Evolutionary conservation across 1,284 basidiomycete species (phyloP), one percentile per base, ranked within the genome.

Genomic region (Leccinum fuscescens): DNA sequence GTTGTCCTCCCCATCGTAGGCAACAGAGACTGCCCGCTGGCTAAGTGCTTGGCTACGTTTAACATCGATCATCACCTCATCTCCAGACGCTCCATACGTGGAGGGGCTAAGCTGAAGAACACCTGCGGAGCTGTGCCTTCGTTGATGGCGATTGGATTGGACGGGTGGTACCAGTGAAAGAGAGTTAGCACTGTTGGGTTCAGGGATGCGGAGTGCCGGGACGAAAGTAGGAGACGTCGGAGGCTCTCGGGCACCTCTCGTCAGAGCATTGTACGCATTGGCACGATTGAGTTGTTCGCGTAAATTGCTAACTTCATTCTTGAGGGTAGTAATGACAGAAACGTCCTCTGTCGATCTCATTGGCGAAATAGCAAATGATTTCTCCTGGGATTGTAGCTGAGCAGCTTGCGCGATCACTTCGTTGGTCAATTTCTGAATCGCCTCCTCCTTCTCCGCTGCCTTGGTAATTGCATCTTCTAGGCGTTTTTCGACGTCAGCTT

Each of bases 241-340:
- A 1, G 90, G 88, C 46, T 93, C 89, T 17, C 89, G 85, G 42
- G 82, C 72, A 24, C 88, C 85, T 60, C 87, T 85, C 7, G 92
- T 95, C 55, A 96, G 81, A 15, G 86, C 83, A 67, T 93, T 93
- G 66, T 96, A 82, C 5, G 96, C 94, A 70, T 94, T 94, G 20
- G 95, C 90, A 31, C 97, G 87, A 70, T 96, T 95, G 65, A 99
- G 87, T 74, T 99, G 96, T 73, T 99, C 97, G 62, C 94, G 92
- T 55, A 99, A 80, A 65, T 80, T 89, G 74, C 90, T 89, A 64
- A 99, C 88, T 80, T 99, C 97, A 67, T 86, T 91, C 75, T 97
- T 94, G 69, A 99, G 85, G 0, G 90, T 89, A 64, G 88, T 80
- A 61, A 98, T 93, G 29, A 96, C 90, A 9, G 90, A 90, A 60